phyloP scores from a whole-genome alignment of 2,329 filamentous ascomycete species.

The Xenoacremonium recifei region DNA sequence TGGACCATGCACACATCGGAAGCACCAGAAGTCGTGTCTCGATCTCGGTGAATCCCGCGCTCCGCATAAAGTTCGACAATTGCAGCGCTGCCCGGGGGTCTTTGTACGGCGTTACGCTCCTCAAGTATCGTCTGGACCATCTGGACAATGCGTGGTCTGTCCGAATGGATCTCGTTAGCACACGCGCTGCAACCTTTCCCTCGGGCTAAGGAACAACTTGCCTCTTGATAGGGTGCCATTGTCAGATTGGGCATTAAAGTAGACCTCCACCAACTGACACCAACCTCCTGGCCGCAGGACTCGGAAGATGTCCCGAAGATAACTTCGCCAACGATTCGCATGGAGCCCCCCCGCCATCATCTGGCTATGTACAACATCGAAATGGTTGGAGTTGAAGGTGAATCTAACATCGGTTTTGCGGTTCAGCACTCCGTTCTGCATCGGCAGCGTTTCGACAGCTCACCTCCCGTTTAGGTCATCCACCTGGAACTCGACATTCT shows the following conservation, averaged over 20 bases:
- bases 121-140: slow-evolving; percentile 66
- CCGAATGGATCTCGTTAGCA: slow-evolving; percentile 9
- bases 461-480: slow-evolving; percentile 69
- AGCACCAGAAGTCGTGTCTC: slow-evolving; percentile 64
- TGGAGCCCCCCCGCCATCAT: slow-evolving; percentile 72
- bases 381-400: slow-evolving; percentile 67
- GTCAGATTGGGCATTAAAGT: slow-evolving; percentile 81
- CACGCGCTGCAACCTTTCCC: neutral
- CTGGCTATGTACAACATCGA: slow-evolving; percentile 82
- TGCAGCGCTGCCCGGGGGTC: slow-evolving; percentile 64
- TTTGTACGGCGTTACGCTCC: slow-evolving; percentile 61
- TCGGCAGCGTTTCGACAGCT: slow-evolving; percentile 9
- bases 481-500: slow-evolving; percentile 69
- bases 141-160: slow-evolving; percentile 61
- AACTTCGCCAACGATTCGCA: slow-evolving; percentile 68
- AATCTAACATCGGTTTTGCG: slow-evolving; percentile 41
- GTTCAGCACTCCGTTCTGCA: slow-evolving; percentile 7
- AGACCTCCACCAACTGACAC: slow-evolving; percentile 86
- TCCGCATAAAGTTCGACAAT: slow-evolving; percentile 56
- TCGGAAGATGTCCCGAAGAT: slow-evolving; percentile 72
- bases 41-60: slow-evolving; percentile 66
- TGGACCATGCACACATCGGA: slow-evolving; percentile 69
- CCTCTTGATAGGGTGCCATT: slow-evolving; percentile 73
- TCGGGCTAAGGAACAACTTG: slow-evolving; percentile 26
- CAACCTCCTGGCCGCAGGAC: slow-evolving; percentile 75